Base-by-base conservation (phyloP, 2,329 filamentous ascomycete species). In the Ascochyta rabiei region DNA sequence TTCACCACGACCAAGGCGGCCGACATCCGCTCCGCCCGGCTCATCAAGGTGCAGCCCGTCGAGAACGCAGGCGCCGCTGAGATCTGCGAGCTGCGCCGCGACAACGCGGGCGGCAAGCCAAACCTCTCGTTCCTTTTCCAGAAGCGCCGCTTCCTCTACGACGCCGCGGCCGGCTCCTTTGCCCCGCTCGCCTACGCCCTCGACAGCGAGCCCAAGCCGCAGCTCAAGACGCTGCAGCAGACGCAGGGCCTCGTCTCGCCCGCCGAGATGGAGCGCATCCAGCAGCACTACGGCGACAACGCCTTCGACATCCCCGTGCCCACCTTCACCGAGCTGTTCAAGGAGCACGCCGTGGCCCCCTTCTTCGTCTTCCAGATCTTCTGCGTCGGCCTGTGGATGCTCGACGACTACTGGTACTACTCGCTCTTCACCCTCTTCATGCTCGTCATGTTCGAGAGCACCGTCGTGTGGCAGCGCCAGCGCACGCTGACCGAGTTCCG, bases 371-470 rank as follows among this genome's bases (percentile, higher is more conserved):
- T 99, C 80, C 95, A 99, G 81, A 83, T 99, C 58, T 99, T 99
- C 81, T 99, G 96, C 68, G 95, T 99, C 54, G 96, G 95, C 15
- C 81, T 99, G 57, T 99, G 95, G 95, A 91, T 98, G 87, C 81
- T 99, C 72, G 95, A 99, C 72, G 96, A 99, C 78, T 99, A 98
- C 79, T 99, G 96, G 95, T 99, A 99, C 81, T 99, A 99, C 80
- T 98, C 95, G 58, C 85, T 99, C 18, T 99, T 99, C 77, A 99
- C 96, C 0, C 87, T 99, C 19, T 93, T 98, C 80, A 99, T 99
- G 96, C 86, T 99, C 51, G 91, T 99, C 64, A 88, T 86, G 55
- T 99, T 99, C 67, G 95, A 99, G 80, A 97, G 93, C 75, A 99
- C 95, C 2, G 96, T 99, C 33, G 96, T 99, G 15, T 99, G 95